Percentiles rank a stretch among this genome's conserved stretches.
Evolutionary conservation across 2,329 filamentous ascomycete genomes (phyloP).

Genomic region (Pseudogymnoascus pannorum): DNA sequence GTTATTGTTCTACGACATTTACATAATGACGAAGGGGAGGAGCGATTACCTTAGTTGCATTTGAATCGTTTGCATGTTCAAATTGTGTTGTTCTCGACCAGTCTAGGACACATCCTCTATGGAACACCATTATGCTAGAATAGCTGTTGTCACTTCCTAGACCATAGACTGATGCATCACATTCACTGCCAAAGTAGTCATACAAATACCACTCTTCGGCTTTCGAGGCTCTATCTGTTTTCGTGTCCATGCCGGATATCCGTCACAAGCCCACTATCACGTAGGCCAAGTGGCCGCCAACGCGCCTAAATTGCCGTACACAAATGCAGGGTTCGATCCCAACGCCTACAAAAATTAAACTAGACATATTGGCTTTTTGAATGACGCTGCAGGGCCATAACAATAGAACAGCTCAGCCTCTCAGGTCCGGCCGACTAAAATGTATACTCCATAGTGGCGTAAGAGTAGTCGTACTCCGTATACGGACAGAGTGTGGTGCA

Average conservation of each 20-base stretch:
- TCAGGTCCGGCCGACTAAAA: background rate
- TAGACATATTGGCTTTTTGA: background rate
- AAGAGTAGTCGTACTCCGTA: background rate
- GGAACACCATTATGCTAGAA: background rate
- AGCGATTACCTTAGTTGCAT: background rate
- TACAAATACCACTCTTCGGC: background rate
- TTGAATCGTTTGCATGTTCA: background rate
- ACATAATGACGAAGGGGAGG: background rate
- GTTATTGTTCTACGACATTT: background rate
- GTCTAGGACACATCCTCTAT: background rate
- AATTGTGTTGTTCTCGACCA: background rate
- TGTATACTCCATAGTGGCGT: background rate
- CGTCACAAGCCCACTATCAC: constrained; percentile 5
- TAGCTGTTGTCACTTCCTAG: background rate
- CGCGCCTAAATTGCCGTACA: background rate
- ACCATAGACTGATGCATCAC: background rate
- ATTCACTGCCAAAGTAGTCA: background rate
- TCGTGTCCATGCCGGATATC: background rate
- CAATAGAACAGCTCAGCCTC: constrained; percentile 6
- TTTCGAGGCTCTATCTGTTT: background rate
- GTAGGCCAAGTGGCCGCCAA: background rate
- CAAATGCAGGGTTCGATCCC: background rate
- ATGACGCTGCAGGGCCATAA: background rate
- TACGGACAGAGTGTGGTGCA: background rate
- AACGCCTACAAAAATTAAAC: background rate